phyloP scores from a whole-genome alignment of 441 rosid genomes.

The Eruca vesicaria region DNA sequence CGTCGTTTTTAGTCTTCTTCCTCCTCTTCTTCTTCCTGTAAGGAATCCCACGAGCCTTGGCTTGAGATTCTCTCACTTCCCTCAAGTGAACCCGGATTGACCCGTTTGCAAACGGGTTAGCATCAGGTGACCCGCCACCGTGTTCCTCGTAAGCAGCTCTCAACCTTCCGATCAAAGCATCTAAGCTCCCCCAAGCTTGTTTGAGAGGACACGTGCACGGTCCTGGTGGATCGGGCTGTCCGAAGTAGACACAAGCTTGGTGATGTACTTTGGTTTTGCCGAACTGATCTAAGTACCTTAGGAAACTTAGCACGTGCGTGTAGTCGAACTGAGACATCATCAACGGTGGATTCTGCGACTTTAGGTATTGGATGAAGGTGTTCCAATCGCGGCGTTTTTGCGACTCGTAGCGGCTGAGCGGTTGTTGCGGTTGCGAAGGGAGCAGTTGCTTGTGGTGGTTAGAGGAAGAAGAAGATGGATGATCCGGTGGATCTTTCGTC shows the following conservation, averaged over 20 bases:
- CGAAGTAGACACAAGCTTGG: slow-evolving; percentile 59
- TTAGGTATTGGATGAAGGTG: slow-evolving; percentile 65
- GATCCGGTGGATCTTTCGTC: slow-evolving; percentile 35
- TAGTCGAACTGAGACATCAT: slow-evolving; percentile 50
- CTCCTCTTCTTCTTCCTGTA: slow-evolving; percentile 67
- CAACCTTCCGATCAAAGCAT: slow-evolving; percentile 68
- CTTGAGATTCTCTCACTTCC: slow-evolving; percentile 68
- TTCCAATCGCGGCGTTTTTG: too few species aligned
- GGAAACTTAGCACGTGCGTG: slow-evolving; percentile 63
- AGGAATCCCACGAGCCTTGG: slow-evolving; percentile 67
- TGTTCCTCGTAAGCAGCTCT: slow-evolving; percentile 70
- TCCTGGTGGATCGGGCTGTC: slow-evolving; percentile 68
- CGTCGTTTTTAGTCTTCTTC: slow-evolving; percentile 52
- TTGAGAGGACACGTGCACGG: slow-evolving; percentile 64
- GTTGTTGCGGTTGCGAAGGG: slow-evolving; percentile 36
- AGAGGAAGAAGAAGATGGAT: slow-evolving; percentile 56
- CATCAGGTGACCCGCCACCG: slow-evolving; percentile 63
- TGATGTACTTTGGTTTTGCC: slow-evolving; percentile 90
- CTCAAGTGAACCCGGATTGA: slow-evolving; percentile 57
- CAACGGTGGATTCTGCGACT: slow-evolving; percentile 54
- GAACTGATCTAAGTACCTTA: slow-evolving; percentile 64
- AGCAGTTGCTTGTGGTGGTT: slow-evolving; percentile 21
- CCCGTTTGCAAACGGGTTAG: slow-evolving; percentile 66
- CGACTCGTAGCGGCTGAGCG: slow-evolving; percentile 64
- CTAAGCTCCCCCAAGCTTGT: slow-evolving; percentile 78